Evolutionary conservation across 495 filamentous ascomycete species (phyloP).

Genomic region (Neurospora sp.): DNA sequence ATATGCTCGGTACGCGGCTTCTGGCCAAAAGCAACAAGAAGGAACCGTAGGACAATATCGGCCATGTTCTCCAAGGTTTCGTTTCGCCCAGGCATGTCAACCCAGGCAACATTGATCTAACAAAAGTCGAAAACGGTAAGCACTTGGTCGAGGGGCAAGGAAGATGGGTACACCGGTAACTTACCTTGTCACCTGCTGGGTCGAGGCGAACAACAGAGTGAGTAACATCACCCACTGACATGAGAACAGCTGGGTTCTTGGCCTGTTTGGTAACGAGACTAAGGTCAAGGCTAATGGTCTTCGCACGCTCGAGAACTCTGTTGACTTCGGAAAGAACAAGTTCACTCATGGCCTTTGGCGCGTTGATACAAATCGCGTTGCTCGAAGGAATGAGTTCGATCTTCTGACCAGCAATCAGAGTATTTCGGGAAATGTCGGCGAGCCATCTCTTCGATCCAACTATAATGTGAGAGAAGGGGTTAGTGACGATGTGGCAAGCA

Average conservation of each 20-base stretch:
- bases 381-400: constrained; percentile 19
- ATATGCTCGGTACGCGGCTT: constrained; percentile 9
- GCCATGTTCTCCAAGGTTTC: constrained; percentile 17
- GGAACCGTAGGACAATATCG: constrained; percentile 33
- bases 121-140: constrained; percentile 5
- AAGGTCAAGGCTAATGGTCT: constrained; percentile 8
- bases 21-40: constrained; percentile 26
- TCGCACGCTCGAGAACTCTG: constrained; percentile 14
- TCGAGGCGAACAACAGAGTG: constrained; percentile 27
- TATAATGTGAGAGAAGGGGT: constrained; percentile 2
- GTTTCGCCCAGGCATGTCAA: constrained; percentile 14
- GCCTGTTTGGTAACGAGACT: constrained; percentile 11
- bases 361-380: constrained; percentile 23
- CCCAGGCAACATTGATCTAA: constrained; percentile 29
- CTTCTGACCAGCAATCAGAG: constrained; percentile 21
- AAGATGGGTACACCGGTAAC: constrained; percentile 5
- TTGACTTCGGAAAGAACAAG: constrained; percentile 30
- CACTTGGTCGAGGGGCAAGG: neutral
- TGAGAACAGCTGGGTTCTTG: constrained; percentile 16
- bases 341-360: constrained; percentile 22
- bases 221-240: constrained; percentile 33
- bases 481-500: neutral
- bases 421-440: constrained; percentile 15
- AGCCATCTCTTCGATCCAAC: constrained; percentile 27
- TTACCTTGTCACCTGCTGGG: constrained; percentile 13